phyloP scores from a whole-genome alignment of 1,284 basidiomycete genomes.

The Heterobasidion parviporum region DNA sequence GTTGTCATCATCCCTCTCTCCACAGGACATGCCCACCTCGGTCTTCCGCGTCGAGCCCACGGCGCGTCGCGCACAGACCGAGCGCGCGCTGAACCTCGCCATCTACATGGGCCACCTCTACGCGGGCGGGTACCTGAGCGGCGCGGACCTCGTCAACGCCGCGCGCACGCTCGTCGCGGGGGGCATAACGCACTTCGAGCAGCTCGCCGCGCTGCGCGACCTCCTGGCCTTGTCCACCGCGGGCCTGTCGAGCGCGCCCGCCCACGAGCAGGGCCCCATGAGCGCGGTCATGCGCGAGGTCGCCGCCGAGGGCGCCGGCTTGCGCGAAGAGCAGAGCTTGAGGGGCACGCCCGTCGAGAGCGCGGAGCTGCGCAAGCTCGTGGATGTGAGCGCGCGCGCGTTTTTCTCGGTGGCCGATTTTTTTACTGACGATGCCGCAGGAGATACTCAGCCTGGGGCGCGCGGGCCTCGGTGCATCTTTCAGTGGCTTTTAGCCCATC shows the following conservation, averaged over 20 bases:
- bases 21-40: not conserved
- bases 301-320: no score
- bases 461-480: no score
- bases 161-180: not conserved
- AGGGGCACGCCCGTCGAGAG: no score
- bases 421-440: no score
- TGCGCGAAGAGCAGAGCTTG: no score
- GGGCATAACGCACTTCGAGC: not conserved
- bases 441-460: no score
- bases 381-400: no score
- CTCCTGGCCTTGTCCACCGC: not conserved
- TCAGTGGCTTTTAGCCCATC: no score
- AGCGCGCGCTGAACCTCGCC: not conserved
- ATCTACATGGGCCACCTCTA: not conserved
- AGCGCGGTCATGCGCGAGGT: not conserved
- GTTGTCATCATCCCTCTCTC: no score
- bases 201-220: not conserved
- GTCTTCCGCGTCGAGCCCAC: not conserved
- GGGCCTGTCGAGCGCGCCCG: not conserved
- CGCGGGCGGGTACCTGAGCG: not conserved
- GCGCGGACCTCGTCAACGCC: not conserved
- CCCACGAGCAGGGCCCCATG: not conserved
- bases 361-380: no score
- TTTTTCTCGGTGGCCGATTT: no score
- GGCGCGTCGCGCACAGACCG: not conserved